Evolutionary conservation across 805 yeast genomes (phyloP).

Genomic region (Kluyveromyces nonfermentans): DNA sequence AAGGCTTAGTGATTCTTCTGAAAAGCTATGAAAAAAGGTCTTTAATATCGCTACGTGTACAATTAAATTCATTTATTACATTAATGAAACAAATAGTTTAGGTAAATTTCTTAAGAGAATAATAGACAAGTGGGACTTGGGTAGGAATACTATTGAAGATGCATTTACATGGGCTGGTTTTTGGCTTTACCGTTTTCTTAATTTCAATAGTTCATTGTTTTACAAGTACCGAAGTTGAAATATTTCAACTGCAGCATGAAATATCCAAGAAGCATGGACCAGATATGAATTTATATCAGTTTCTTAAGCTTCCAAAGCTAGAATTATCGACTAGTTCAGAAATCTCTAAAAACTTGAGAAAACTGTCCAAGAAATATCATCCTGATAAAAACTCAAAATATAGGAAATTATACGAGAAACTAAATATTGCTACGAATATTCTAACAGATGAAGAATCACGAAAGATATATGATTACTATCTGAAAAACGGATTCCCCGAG

Average conservation of each 20-base stretch:
- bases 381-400: slow-evolving; percentile 66
- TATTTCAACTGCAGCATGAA: slow-evolving; percentile 62
- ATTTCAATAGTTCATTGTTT: slow-evolving; percentile 37
- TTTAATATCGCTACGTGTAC: background rate
- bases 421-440: slow-evolving; percentile 68
- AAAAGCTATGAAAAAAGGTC: background rate
- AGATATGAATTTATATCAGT: slow-evolving; percentile 56
- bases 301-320: slow-evolving; percentile 40
- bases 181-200: too few species aligned
- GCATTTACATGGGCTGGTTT: background rate
- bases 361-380: slow-evolving; percentile 61
- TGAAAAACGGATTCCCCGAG: slow-evolving; percentile 75
- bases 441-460: slow-evolving; percentile 51
- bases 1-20: background rate
- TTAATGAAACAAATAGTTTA: background rate
- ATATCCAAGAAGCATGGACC: slow-evolving; percentile 53
- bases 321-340: slow-evolving; percentile 41
- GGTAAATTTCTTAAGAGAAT: background rate
- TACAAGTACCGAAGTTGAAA: slow-evolving; percentile 64
- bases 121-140: too few species aligned
- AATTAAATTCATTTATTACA: background rate
- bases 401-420: slow-evolving; percentile 53
- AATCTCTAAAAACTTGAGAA: slow-evolving; percentile 59
- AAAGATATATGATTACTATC: slow-evolving; percentile 76
- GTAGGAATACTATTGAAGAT: background rate